Evolutionary conservation across 306 rosid genomes (phyloP).

Genomic region (Fagus crenata): DNA sequence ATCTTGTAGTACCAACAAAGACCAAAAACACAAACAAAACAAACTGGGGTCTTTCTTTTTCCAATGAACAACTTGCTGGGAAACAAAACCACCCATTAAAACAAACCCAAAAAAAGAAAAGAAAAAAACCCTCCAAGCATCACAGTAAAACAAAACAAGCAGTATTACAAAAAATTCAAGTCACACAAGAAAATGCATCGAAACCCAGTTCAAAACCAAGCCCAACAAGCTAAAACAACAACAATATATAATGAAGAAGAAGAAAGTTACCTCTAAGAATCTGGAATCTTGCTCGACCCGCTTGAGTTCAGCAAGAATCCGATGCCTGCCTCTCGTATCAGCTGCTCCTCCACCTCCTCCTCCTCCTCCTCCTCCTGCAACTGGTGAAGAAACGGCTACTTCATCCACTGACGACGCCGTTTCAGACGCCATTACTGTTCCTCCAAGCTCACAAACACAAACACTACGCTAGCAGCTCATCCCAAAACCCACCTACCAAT

Average conservation of each 20-base stretch:
- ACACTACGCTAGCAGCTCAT: no score
- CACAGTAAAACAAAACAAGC: background rate
- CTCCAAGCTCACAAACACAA: no score
- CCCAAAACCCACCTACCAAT: no score
- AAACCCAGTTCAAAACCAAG: slow-evolving; percentile 8
- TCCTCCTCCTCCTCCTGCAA: background rate
- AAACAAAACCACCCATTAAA: slow-evolving; percentile 8
- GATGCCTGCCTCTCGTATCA: slow-evolving; percentile 77
- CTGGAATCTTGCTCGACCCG: slow-evolving; percentile 71
- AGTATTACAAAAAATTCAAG: background rate
- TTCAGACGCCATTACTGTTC: slow-evolving; percentile 52
- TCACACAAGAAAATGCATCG: background rate
- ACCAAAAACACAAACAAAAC: background rate
- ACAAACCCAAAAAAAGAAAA: background rate
- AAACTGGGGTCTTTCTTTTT: background rate
- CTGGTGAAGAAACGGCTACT: slow-evolving; percentile 30
- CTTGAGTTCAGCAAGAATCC: slow-evolving; percentile 74
- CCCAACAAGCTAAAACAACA: background rate
- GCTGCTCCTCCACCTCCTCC: slow-evolving; percentile 13
- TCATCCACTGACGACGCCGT: slow-evolving; percentile 67
- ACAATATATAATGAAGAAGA: background rate
- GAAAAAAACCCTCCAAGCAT: no score
- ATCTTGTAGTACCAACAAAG: background rate
- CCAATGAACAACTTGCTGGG: slow-evolving; percentile 12
- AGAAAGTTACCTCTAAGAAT: slow-evolving; percentile 57